Conservation (phyloP, 441 rosid genomes). For the Gossypium davidsonii region DNA sequence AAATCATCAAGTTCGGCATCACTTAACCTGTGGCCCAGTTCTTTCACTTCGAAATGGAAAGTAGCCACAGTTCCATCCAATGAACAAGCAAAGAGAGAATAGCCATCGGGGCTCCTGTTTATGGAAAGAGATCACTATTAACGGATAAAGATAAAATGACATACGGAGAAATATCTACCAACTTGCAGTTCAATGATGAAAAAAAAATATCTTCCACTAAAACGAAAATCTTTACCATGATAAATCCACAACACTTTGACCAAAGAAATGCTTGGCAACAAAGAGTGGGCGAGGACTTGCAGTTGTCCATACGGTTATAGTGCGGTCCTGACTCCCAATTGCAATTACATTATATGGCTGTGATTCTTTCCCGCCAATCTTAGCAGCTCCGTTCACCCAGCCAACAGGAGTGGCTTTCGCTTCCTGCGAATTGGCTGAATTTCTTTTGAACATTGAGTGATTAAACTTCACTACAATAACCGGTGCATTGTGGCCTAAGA, state of each 20-base stretch:
- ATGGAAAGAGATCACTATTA: slow-evolving; percentile 1
- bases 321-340: slow-evolving; percentile 97
- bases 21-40: slow-evolving; percentile 69
- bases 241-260: slow-evolving; percentile 95
- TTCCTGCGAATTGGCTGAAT: slow-evolving; percentile 43
- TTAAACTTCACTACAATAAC: slow-evolving; percentile 88
- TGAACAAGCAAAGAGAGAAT: slow-evolving; percentile 92
- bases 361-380: slow-evolving; percentile 69
- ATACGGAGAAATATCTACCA: neutral
- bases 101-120: slow-evolving; percentile 95
- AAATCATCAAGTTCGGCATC: slow-evolving; percentile 77
- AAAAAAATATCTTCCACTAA: neutral
- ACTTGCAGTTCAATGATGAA: neutral
- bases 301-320: slow-evolving; percentile 98
- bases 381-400: slow-evolving; percentile 80
- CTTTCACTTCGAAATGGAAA: slow-evolving; percentile 75
- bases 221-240: slow-evolving; percentile 60
- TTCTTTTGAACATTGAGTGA: slow-evolving; percentile 80
- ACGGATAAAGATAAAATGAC: slow-evolving; percentile 3
- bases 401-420: slow-evolving; percentile 52
- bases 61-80: slow-evolving; percentile 93
- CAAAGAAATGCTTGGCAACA: slow-evolving; percentile 93
- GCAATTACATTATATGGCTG: slow-evolving; percentile 91
- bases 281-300: slow-evolving; percentile 92
- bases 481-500: slow-evolving; percentile 97